Conservation (phyloP, 176 grass and related monocot species). For the Triticum dicoccoides region DNA sequence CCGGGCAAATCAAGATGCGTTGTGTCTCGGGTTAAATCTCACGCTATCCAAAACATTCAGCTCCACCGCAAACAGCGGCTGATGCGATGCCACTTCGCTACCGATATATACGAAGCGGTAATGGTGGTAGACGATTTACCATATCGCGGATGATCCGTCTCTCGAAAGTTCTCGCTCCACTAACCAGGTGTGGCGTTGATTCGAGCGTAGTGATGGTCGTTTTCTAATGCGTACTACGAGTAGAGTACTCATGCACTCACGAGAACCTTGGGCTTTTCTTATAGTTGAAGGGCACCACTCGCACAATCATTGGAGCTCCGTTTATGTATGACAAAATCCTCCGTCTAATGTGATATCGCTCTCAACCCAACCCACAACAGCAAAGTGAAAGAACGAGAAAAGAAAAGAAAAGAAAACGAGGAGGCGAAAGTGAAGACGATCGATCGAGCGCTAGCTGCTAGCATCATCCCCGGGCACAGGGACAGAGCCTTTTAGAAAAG, state of each 20-base stretch:
- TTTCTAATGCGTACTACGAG: neutral
- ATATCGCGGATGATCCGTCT: neutral
- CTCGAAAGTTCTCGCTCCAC: neutral
- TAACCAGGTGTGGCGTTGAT: neutral
- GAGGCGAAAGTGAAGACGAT: neutral
- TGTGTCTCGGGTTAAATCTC: neutral
- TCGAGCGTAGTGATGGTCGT: neutral
- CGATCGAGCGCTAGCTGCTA: neutral
- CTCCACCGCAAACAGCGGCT: neutral
- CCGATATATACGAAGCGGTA: neutral
- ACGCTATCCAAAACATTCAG: constrained; percentile 20
- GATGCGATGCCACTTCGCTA: constrained; percentile 11
- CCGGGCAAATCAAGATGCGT: constrained; percentile 5
- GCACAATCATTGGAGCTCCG: neutral
- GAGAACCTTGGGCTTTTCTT: neutral
- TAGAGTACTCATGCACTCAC: neutral
- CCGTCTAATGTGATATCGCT: neutral
- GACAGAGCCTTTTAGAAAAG: neutral
- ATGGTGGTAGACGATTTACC: no score
- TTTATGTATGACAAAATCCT: neutral
- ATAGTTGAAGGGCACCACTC: neutral
- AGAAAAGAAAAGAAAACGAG: neutral
- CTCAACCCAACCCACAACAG: neutral
- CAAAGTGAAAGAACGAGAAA: neutral
- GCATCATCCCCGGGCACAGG: neutral